Evolutionary conservation across 179 eudicot species (phyloP), one percentile per base, ranked within the genome.

Genomic region (Pouteria campechiana): DNA sequence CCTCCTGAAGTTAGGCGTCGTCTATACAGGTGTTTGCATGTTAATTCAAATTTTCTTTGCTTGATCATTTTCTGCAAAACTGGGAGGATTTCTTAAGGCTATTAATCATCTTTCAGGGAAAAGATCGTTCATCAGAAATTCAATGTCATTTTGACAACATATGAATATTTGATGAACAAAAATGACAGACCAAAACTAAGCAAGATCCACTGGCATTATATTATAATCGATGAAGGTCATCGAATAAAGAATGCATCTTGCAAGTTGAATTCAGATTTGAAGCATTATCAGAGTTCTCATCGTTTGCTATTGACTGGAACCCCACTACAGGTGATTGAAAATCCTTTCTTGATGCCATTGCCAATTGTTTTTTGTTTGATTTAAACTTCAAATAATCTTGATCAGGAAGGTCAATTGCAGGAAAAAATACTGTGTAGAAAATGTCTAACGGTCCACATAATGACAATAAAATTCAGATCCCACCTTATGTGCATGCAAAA

Each of bases 231-330:
- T 61, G 98, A 90, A 73, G 98, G 98, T 19, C 98, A 90, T 65
- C 87, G 98, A 12, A 90, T 90, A 39, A 90, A 90, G 74, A 90
- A 90, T 73, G 98, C 98, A 48, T 90, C 98, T 21, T 90, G 98
- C 82, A 90, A 90, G 68, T 68, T 90, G 58, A 90, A 90, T 71
- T 95, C 98, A 48, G 98, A 90, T 28, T 56, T 90, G 72, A 90
- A 79, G 73, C 88, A 67, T 50, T 90, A 90, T 69, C 87, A 61
- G 34, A 92, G 99, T 53, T 73, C 95, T 33, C 99, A 92, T 65
- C 75, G 99, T 60, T 59, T 92, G 67, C 76, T 92, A 44, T 73
- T 92, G 69, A 92, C 99, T 21, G 99, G 99, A 50, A 92, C 99
- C 6, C 99, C 99, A 24, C 60, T 92, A 50, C 99, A 92, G 99